These are phyloP conservation scores for Solanum microdontum DNA, from an alignment of 257 asterid genomes.

Conservation along the genomic window DNA sequence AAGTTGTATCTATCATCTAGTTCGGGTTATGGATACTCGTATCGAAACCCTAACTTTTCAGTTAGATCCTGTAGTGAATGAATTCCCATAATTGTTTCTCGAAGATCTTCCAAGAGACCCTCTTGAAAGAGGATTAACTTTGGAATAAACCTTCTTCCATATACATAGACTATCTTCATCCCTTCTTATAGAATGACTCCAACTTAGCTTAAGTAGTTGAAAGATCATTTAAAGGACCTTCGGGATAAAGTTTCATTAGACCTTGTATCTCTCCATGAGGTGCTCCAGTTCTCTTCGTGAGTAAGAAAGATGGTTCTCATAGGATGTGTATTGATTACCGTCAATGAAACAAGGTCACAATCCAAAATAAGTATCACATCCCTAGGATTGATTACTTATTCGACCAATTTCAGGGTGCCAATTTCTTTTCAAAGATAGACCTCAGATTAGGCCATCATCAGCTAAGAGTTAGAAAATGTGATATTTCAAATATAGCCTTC, in stretches of 20 bases:
- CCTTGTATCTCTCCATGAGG: background rate
- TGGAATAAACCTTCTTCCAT: background rate
- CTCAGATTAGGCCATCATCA: background rate
- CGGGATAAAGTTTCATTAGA: no score
- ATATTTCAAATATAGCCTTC: background rate
- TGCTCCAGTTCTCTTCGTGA: background rate
- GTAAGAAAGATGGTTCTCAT: background rate
- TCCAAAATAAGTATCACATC: background rate
- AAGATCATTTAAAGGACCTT: background rate
- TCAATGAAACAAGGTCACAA: background rate
- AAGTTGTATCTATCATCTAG: background rate
- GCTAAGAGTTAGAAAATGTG: background rate
- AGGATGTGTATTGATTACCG: background rate
- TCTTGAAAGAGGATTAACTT: background rate
- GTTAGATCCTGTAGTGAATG: background rate
- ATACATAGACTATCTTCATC: background rate
- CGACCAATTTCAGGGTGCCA: background rate
- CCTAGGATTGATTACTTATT: background rate
- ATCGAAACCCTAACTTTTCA: background rate
- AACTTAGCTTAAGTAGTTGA: background rate
- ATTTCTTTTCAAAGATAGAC: background rate
- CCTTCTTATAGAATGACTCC: background rate
- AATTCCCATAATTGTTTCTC: background rate
- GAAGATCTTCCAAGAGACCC: background rate
- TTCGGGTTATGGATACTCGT: background rate